A percentile compares a stretch with the other conserved stretches of the same genome.
Conservation (phyloP, 345 rosid species). For the Murraya koenigii region DNA sequence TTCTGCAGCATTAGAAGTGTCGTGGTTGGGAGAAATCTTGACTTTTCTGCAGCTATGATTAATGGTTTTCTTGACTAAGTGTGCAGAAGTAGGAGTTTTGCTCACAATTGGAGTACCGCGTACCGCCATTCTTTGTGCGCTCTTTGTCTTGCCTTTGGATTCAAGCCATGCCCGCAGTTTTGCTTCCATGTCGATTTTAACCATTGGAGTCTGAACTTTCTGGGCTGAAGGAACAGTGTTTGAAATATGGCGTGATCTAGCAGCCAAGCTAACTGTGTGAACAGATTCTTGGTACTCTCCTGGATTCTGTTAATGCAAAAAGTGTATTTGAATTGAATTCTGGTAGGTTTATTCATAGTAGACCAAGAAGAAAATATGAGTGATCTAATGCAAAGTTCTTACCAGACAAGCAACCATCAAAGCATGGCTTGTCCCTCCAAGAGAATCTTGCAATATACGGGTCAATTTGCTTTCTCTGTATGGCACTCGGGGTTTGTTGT, state of each 20-base stretch:
- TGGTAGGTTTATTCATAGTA: background rate
- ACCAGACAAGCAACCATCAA: slow-evolving; percentile 95
- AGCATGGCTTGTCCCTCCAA: slow-evolving; percentile 84
- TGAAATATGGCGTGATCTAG: slow-evolving; percentile 80
- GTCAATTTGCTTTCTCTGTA: slow-evolving; percentile 95
- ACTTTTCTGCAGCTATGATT: slow-evolving; percentile 40
- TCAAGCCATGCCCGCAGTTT: slow-evolving; percentile 83
- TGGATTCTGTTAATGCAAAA: slow-evolving; percentile 54
- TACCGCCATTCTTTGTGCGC: slow-evolving; percentile 40
- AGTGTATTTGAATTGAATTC: background rate
- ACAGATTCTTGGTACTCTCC: slow-evolving; percentile 94
- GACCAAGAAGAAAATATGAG: background rate
- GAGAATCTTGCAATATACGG: slow-evolving; percentile 86
- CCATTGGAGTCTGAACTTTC: slow-evolving; percentile 59
- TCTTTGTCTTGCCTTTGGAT: slow-evolving; percentile 85
- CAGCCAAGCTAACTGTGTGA: slow-evolving; percentile 83
- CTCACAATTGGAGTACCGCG: slow-evolving; percentile 42
- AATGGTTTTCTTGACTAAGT: slow-evolving; percentile 44
- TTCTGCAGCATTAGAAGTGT: slow-evolving; percentile 25
- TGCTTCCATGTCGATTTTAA: slow-evolving; percentile 74
- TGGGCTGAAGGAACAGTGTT: slow-evolving; percentile 49
- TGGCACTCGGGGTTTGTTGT: slow-evolving; percentile 62
- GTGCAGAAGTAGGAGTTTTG: slow-evolving; percentile 29
- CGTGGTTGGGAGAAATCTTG: slow-evolving; percentile 30
- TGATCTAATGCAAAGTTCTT: slow-evolving; percentile 3